These are phyloP conservation scores for Mycena alexandri DNA, from an alignment of 768 basidiomycete species.

Conservation along the genomic window DNA sequence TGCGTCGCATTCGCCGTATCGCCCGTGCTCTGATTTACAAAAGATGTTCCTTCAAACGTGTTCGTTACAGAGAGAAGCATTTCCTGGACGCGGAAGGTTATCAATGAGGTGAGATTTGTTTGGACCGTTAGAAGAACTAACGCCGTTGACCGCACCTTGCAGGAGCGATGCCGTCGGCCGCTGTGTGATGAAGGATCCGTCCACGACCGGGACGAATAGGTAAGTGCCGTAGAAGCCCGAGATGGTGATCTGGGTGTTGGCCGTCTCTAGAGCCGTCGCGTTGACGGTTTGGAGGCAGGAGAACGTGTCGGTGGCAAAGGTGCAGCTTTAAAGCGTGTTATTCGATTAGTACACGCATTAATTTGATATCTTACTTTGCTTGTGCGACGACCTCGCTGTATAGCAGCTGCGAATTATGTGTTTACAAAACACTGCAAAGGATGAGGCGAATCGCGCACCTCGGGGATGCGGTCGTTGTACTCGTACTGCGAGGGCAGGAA, in stretches of 20 bases:
- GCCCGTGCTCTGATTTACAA: slow-evolving; percentile 37
- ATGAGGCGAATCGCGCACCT: slow-evolving; percentile 23
- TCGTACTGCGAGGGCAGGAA: slow-evolving; percentile 51
- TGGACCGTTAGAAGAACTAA: slow-evolving; percentile 27
- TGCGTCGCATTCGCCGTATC: slow-evolving; percentile 23
- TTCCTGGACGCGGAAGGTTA: slow-evolving; percentile 45
- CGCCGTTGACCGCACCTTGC: slow-evolving; percentile 48
- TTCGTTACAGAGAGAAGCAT: slow-evolving; percentile 41
- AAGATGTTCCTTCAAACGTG: slow-evolving; percentile 44
- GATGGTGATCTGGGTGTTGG: slow-evolving; percentile 36
- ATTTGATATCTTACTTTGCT: slow-evolving; percentile 36
- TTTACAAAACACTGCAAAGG: not conserved
- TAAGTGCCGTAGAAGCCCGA: slow-evolving; percentile 44
- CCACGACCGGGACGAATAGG: slow-evolving; percentile 47
- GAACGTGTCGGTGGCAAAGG: slow-evolving; percentile 38
- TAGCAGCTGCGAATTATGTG: slow-evolving; percentile 2
- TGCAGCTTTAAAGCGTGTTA: slow-evolving; percentile 34
- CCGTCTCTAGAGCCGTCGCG: slow-evolving; percentile 37
- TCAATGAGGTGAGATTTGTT: too few relatives aligned
- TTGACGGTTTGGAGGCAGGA: slow-evolving; percentile 46
- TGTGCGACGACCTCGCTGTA: slow-evolving; percentile 35
- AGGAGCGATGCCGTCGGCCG: slow-evolving; percentile 46
- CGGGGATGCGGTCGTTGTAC: slow-evolving; percentile 48
- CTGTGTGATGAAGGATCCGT: slow-evolving; percentile 50
- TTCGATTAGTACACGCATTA: not conserved